These are phyloP conservation scores for Calonectria pteridis DNA, from an alignment of 2,329 filamentous ascomycete species.

Conservation along the genomic window DNA sequence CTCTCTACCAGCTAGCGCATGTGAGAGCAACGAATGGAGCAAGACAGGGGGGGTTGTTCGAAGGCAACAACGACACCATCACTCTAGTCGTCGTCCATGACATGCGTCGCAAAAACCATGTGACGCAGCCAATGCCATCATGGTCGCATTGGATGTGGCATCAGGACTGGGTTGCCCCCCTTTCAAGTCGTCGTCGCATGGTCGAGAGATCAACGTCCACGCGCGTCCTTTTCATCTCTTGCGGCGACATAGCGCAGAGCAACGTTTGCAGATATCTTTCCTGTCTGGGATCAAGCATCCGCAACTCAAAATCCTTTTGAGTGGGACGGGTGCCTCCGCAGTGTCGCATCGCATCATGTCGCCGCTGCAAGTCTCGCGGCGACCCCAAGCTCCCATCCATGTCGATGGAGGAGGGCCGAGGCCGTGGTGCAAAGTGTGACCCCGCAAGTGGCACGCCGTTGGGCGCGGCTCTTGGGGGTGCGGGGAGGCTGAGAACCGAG, in stretches of 20 bases:
- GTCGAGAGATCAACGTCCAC: neutral
- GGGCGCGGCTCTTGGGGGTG: constrained; percentile 3
- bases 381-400: neutral
- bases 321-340: neutral
- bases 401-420: neutral
- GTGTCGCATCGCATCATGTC: neutral
- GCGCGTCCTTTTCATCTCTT: neutral
- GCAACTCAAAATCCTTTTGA: neutral
- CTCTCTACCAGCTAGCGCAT: neutral
- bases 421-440: neutral
- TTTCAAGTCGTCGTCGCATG: neutral
- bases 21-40: neutral
- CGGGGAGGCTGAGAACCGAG: neutral
- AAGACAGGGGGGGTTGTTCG: neutral
- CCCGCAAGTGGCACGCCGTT: constrained; percentile 2
- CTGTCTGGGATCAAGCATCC: neutral
- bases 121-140: constrained; percentile 7
- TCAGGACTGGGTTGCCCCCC: neutral
- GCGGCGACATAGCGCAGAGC: neutral
- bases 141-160: neutral
- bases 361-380: neutral
- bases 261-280: neutral
- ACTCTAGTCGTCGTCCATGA: neutral
- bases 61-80: constrained; percentile 2
- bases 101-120: neutral